Evolutionary conservation across 2,329 filamentous ascomycete genomes (phyloP), one percentile per base, ranked within the genome.

Genomic region (Trichoderma hamatum): DNA sequence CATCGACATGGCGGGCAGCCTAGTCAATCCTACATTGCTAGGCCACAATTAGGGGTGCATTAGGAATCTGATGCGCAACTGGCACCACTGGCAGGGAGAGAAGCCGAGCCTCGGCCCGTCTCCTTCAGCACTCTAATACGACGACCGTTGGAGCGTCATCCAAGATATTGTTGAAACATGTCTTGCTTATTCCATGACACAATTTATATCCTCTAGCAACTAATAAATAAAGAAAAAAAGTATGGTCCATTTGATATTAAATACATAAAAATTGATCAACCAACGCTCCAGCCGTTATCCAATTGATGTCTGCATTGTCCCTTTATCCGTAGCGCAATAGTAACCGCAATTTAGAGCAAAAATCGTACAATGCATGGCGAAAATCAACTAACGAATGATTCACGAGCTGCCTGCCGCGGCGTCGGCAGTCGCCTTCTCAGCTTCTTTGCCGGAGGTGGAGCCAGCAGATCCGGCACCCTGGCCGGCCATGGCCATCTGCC

Each of bases 401-500:
- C 58, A 70, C 28, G 69, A 65, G 69, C 69, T 70, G 60, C 66
- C 43, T n/a, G 69, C 52, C 39, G 59, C 60, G 16, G 59, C 66
- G 13, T 61, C 59, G 19, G 61, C 26, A 28, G 54, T 26, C 39
- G 66, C 13, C 58, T 65, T 70, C 34, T 70, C 69, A 19, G 54
- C 32, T 30, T 54, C 60, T 43, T 68, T 52, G 34, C 59, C 58
- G 26, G 67, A 69, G 3, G 67, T 46, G 10, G 64, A 58, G 2
- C 49, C 61, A 21, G 52, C 64, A 19, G 67, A 32, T 55, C 74
- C 61, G 2, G 69, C 60, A 69, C 75, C 76, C 78, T 85, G 88
- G 74, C 86, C 89, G 36, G 88, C 84, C 76, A 89, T 89, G 59
- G 90, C 90, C 84, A 93, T 86, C 80, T 94, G 92, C 92, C 92